These are phyloP conservation scores for Chamaecyparis obtusa DNA, from an alignment of 75 land plant genomes.

Conservation along the genomic window DNA sequence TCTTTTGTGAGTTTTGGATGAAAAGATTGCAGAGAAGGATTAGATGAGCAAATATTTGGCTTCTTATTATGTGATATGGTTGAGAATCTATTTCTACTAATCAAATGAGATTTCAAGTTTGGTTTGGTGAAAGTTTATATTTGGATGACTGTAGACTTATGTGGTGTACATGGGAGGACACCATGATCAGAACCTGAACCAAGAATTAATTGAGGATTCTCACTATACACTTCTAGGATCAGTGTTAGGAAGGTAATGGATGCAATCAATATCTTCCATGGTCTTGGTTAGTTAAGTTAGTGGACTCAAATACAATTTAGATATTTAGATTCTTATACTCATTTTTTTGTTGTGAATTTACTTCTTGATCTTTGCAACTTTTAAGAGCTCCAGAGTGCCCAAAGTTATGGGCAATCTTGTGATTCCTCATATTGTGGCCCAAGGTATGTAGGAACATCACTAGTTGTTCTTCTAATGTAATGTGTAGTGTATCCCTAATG, in stretches of 20 bases:
- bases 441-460: too few relatives aligned
- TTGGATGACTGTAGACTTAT: constrained; percentile 32
- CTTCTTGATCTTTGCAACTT: neutral
- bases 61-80: too few relatives aligned
- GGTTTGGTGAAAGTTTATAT: neutral
- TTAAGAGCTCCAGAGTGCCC: too few relatives aligned
- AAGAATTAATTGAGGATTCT: neutral
- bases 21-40: too few relatives aligned
- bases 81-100: neutral
- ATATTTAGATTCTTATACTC: neutral
- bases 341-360: neutral
- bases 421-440: too few relatives aligned
- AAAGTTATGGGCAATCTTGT: too few relatives aligned
- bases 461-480: too few relatives aligned
- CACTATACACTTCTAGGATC: constrained; percentile 31
- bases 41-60: too few relatives aligned
- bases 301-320: neutral
- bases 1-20: too few relatives aligned
- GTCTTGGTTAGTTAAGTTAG: neutral
- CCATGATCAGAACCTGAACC: constrained; percentile 8
- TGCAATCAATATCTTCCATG: neutral
- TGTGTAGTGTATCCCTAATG: too few relatives aligned
- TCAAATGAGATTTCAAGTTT: neutral
- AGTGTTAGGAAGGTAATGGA: constrained; percentile 33
- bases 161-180: constrained; percentile 46